Base-by-base conservation (phyloP, 2,329 filamentous ascomycete genomes). In the Clarireedia paspali region DNA sequence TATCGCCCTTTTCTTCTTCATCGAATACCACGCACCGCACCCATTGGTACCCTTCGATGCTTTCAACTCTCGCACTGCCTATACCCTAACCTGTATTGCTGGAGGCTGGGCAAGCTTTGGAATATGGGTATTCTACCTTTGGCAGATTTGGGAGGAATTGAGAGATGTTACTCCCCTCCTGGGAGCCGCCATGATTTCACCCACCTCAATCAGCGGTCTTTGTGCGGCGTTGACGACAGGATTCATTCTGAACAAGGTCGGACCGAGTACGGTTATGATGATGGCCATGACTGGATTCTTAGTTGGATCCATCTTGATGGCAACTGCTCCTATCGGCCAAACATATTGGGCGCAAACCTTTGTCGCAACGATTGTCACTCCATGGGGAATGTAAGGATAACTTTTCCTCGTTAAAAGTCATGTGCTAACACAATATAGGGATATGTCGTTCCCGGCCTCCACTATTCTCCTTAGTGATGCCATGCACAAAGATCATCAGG, bases 311-410 rank as follows among this genome's bases (percentile, higher is more conserved):
- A 59, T 65, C 4, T 52, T 67, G 15, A 47, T 65, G 4, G 62
- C 62, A 7, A 64, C 63, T 0, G 48, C 48, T 6, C 65, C 65
- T 1, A 53, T 64, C 4, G 20, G 56, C 3, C 64, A 67, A 36
- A 76, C 71, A 0, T 88, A 87, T 70, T 88, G 85, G 85, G 73
- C 72, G 17, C 79, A 85, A 59, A 74, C 77, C 0, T 88, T 88
- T 64, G 74, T 84, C 9, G 74, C 74, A 3, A 72, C 81, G 4
- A 24, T 86, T 3, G 64, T 87, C 47, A 81, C 80, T 68, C 70
- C 73, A 2, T 66, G 73, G 64, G 77, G 75, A 39, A 76, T 77
- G 57, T 55, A 56, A 48, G 56, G 46, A 17, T 20, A 50, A 17
- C 1, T 15, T 34, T 12, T 30, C 12, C 3, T 26, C 12, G 9